Evolutionary conservation across 2,329 filamentous ascomycete species (phyloP).

Genomic region (Talaromyces piceae): DNA sequence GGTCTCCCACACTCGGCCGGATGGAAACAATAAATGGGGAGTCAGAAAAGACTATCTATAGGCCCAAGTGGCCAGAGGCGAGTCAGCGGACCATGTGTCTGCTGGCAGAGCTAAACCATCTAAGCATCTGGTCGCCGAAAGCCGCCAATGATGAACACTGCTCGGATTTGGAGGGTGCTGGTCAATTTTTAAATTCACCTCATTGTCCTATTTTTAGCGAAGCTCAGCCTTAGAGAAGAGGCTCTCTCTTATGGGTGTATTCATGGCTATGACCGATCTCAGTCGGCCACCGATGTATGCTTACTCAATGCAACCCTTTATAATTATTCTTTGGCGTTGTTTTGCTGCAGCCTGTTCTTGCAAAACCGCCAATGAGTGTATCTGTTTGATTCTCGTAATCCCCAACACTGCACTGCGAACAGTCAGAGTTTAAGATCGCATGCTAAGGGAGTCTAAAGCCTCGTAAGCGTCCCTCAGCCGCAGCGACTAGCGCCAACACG

Average conservation of each 20-base stretch:
- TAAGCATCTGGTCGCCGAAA: neutral
- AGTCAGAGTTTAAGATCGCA: neutral
- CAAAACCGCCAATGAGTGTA: too few relatives aligned
- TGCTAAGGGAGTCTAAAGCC: neutral
- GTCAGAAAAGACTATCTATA: neutral
- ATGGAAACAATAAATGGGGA: neutral
- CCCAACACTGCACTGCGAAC: too few relatives aligned
- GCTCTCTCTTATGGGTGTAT: too few relatives aligned
- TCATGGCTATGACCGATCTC: neutral
- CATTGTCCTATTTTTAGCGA: neutral
- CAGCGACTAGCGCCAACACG: neutral
- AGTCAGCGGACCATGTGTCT: too few relatives aligned
- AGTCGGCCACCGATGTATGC: neutral
- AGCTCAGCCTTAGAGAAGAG: neutral
- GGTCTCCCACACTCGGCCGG: neutral
- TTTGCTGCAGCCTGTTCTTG: neutral
- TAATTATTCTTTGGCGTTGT: neutral
- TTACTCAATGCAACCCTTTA: too few relatives aligned
- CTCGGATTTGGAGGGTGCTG: too few relatives aligned
- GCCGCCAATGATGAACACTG: neutral
- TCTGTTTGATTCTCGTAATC: too few relatives aligned
- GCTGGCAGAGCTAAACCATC: neutral
- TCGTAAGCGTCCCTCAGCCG: neutral
- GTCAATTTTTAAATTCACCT: too few relatives aligned
- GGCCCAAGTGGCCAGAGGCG: neutral